These are phyloP conservation scores for Cyberlindnera euphorbiiphila DNA, from an alignment of 805 yeast genomes.

Conservation along the genomic window DNA sequence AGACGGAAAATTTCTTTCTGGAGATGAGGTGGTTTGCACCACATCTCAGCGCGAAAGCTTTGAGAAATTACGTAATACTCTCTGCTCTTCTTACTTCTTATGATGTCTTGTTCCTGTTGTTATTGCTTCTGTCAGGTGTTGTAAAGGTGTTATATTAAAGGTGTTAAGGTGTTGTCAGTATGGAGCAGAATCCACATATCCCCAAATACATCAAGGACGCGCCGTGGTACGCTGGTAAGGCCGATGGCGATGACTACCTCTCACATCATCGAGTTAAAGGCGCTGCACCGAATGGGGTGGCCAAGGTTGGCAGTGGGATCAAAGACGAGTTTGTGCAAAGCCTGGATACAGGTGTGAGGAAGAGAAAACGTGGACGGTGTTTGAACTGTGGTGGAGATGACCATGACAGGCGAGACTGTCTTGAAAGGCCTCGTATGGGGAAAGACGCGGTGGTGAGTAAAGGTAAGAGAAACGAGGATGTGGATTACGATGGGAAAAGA, in stretches of 20 bases:
- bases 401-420: slow-evolving; percentile 51
- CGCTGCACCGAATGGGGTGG: slow-evolving; percentile 39
- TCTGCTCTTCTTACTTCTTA: too few species aligned
- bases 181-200: slow-evolving; percentile 32
- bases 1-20: slow-evolving; percentile 2
- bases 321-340: slow-evolving; percentile 43
- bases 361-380: slow-evolving; percentile 41
- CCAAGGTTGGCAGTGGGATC: slow-evolving; percentile 56
- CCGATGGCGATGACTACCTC: slow-evolving; percentile 38
- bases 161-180: too few species aligned
- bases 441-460: neutral
- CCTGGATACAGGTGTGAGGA: too few species aligned
- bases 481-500: slow-evolving; percentile 30
- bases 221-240: slow-evolving; percentile 36
- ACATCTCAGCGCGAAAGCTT: too few species aligned
- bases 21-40: slow-evolving; percentile 3
- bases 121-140: too few species aligned
- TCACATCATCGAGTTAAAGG: slow-evolving; percentile 49
- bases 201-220: slow-evolving; percentile 38
- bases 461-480: slow-evolving; percentile 24
- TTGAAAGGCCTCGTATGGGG: slow-evolving; percentile 39
- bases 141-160: too few species aligned
- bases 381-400: slow-evolving; percentile 52
- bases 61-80: too few species aligned
- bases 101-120: too few species aligned